Evolutionary conservation across 768 basidiomycete genomes (phyloP).

Genomic region (Hygrophorus pudorinus): DNA sequence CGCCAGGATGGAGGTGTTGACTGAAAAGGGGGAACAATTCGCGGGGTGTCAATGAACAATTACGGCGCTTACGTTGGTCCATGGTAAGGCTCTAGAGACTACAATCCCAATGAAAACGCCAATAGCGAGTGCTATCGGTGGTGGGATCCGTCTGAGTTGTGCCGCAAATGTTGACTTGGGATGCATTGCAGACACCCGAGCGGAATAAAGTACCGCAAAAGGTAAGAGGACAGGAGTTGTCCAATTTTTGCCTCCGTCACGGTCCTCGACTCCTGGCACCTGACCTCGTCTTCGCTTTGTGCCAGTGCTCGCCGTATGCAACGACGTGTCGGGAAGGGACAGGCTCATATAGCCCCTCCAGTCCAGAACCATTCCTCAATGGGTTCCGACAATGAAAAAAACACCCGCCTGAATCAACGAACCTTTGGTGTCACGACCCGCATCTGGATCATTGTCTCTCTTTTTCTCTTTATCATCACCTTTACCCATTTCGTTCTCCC

Average conservation of each 20-base stretch:
- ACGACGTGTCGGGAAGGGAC: conserved; percentile 40
- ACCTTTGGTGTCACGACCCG: conserved; percentile 55
- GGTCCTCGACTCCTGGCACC: conserved; percentile 14
- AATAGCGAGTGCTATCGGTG: conserved; percentile 45
- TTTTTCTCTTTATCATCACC: conserved; percentile 44
- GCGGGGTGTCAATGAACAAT: conserved; percentile 5
- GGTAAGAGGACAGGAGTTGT: conserved; percentile 10
- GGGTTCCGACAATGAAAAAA: conserved; percentile 39
- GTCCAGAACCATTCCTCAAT: conserved; percentile 29
- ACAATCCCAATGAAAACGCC: conserved; percentile 55
- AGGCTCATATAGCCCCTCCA: conserved; percentile 47
- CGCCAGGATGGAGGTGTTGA: conserved; percentile 41
- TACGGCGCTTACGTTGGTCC: conserved; percentile 25
- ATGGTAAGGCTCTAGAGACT: conserved; percentile 41
- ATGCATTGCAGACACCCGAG: not conserved
- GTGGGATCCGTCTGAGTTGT: conserved; percentile 38
- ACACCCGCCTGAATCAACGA: conserved; percentile 43
- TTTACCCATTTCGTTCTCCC: conserved; percentile 51
- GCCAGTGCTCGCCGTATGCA: conserved; percentile 36
- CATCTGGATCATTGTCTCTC: conserved; percentile 52
- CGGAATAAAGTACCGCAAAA: too few species aligned
- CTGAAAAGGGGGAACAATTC: conserved; percentile 10
- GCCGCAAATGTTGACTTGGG: not conserved
- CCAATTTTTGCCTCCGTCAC: too few species aligned
- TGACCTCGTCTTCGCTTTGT: conserved; percentile 11